These are phyloP conservation scores for Lactarius trivialis DNA, from an alignment of 768 basidiomycete genomes.

Conservation along the genomic window DNA sequence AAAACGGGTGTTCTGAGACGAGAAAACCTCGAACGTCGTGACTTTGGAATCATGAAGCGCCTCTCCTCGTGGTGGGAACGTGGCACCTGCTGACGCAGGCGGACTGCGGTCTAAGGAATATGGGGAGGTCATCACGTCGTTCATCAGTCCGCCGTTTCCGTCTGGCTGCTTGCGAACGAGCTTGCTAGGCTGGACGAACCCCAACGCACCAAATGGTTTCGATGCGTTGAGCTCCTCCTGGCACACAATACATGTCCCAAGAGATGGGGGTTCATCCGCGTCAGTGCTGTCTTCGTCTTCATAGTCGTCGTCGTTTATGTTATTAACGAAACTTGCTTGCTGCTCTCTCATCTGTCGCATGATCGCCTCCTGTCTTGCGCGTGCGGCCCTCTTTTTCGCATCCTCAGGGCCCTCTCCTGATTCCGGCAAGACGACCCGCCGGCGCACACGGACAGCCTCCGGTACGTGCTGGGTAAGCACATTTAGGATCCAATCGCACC, in stretches of 20 bases:
- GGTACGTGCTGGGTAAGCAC: conserved; percentile 51
- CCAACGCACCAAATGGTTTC: conserved; percentile 78
- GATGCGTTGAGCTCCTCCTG: conserved; percentile 81
- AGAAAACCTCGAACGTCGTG: conserved; percentile 67
- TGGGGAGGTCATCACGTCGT: conserved; percentile 62
- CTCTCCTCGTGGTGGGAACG: conserved; percentile 47
- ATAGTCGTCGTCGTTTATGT: conserved; percentile 66
- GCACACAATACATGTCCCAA: conserved; percentile 96
- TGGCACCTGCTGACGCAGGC: conserved; percentile 30
- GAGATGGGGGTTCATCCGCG: conserved; percentile 46
- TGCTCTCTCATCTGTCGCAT: conserved; percentile 95
- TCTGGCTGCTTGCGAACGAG: conserved; percentile 75
- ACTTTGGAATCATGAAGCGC: conserved; percentile 43
- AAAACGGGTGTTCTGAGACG: conserved; percentile 65
- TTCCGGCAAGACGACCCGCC: conserved; percentile 37
- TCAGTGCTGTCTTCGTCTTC: conserved; percentile 56
- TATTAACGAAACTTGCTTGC: conserved; percentile 79
- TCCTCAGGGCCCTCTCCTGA: conserved; percentile 49
- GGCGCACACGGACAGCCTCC: conserved; percentile 46
- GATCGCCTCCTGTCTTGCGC: conserved; percentile 86
- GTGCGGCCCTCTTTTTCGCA: conserved; percentile 77
- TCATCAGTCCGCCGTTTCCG: conserved; percentile 50
- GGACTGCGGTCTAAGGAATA: conserved; percentile 57
- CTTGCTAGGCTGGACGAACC: conserved; percentile 82
- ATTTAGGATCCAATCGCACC: conserved; percentile 70